phyloP scores from a whole-genome alignment of 495 filamentous ascomycete genomes.

The Penicillium pulvis region DNA sequence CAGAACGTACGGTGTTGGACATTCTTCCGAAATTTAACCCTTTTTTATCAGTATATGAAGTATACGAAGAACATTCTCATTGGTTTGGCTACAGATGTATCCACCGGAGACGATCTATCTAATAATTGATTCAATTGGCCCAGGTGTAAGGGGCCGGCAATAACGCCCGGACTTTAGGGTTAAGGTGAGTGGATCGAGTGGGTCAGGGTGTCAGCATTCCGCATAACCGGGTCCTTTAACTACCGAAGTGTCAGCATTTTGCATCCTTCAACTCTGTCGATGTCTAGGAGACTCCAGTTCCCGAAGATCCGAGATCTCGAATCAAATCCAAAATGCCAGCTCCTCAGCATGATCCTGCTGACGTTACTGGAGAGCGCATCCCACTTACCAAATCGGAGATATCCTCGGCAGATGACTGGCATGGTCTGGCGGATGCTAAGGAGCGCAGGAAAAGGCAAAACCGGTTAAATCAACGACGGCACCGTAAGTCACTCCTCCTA shows the following conservation, averaged over 20 bases:
- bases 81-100: too few relatives aligned
- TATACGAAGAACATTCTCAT: too few relatives aligned
- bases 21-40: too few relatives aligned
- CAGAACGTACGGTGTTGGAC: too few relatives aligned
- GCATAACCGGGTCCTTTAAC: neutral
- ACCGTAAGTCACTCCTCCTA: neutral
- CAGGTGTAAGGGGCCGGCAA: neutral
- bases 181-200: neutral
- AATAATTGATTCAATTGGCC: too few relatives aligned
- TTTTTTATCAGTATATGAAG: too few relatives aligned
- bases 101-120: too few relatives aligned
- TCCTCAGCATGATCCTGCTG: neutral
- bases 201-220: neutral
- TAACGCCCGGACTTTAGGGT: neutral
- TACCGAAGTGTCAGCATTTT: neutral
- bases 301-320: neutral
- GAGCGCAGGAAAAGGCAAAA: neutral
- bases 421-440: neutral
- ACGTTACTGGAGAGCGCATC: neutral
- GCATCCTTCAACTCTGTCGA: neutral
- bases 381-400: neutral
- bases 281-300: neutral
- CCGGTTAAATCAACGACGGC: neutral
- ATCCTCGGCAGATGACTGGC: neutral
- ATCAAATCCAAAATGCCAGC: neutral